A percentile compares a stretch with the other conserved stretches of the same genome.
Conservation (phyloP, 345 rosid species). For the Nephelium lappaceum region DNA sequence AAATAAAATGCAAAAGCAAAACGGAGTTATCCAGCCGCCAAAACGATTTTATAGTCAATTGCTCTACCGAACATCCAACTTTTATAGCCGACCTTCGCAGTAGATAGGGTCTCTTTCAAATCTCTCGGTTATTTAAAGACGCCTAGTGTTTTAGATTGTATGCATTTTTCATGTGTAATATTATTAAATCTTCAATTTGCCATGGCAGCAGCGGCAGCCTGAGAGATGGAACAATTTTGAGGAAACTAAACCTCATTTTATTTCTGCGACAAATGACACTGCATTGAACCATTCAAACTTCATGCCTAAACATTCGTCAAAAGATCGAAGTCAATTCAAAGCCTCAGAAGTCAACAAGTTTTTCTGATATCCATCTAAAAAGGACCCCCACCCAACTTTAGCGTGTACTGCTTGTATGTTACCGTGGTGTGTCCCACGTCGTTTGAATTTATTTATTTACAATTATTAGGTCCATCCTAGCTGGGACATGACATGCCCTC, state of each 20-base stretch:
- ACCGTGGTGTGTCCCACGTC: neutral
- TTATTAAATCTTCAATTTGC: too few relatives aligned
- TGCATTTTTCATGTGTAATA: neutral
- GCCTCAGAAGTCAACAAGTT: neutral
- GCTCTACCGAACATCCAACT: neutral
- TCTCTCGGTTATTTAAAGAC: neutral
- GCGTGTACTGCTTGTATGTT: neutral
- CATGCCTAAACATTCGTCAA: neutral
- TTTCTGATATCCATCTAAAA: neutral
- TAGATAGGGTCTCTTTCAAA: neutral
- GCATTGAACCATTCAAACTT: too few relatives aligned
- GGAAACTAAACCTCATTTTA: neutral
- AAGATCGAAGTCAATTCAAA: neutral
- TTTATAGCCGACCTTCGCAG: too few relatives aligned
- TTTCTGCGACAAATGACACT: neutral
- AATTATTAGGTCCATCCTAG: neutral
- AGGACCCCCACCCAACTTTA: neutral
- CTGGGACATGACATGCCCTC: neutral
- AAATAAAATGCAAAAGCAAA: too few relatives aligned
- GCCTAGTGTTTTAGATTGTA: neutral
- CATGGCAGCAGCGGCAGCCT: neutral
- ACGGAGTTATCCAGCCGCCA: neutral
- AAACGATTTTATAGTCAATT: neutral
- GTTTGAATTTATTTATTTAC: neutral
- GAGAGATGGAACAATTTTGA: neutral